These are phyloP conservation scores for Fusarium sarcochroum DNA, from an alignment of 2,329 filamentous ascomycete genomes.

Conservation along the genomic window DNA sequence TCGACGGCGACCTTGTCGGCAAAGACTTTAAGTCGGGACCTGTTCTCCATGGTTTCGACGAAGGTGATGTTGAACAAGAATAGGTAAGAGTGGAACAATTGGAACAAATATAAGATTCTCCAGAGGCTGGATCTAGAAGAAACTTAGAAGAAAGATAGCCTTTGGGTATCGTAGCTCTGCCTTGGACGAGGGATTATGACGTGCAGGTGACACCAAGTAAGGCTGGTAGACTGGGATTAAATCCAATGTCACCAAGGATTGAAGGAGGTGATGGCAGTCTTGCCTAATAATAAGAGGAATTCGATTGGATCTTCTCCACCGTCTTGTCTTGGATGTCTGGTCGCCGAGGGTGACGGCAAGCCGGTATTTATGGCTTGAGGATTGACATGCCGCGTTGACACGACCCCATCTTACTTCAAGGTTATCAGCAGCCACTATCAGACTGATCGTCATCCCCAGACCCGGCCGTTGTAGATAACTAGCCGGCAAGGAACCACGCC, in stretches of 20 bases:
- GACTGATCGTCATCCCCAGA: slow-evolving; percentile 42
- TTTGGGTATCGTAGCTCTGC: background rate
- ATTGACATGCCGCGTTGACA: slow-evolving; percentile 12
- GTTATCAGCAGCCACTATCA: slow-evolving; percentile 40
- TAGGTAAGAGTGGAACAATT: background rate
- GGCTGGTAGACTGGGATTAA: slow-evolving; percentile 23
- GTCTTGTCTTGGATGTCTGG: slow-evolving; percentile 21
- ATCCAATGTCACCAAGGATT: slow-evolving; percentile 24
- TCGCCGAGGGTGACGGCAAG: slow-evolving; percentile 34
- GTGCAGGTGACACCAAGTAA: slow-evolving; percentile 34
- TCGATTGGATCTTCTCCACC: slow-evolving; percentile 36
- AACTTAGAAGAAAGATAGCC: slow-evolving; percentile 19
- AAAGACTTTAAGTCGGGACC: slow-evolving; percentile 59
- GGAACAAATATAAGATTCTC: slow-evolving; percentile 9
- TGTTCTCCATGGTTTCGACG: slow-evolving; percentile 47
- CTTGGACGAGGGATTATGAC: slow-evolving; percentile 38
- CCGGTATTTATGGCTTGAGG: slow-evolving; percentile 40
- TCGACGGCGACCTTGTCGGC: slow-evolving; percentile 78
- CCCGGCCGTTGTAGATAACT: slow-evolving; percentile 43
- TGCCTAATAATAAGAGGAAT: slow-evolving; percentile 19
- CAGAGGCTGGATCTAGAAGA: slow-evolving; percentile 9
- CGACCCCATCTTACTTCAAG: slow-evolving; percentile 19
- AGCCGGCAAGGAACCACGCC: slow-evolving; percentile 30
- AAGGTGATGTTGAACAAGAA: background rate
- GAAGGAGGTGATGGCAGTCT: slow-evolving; percentile 16